Evolutionary conservation across 805 yeast species (phyloP), one percentile per base, ranked within the genome.

Genomic region (Saccharomycopsis babjevae): DNA sequence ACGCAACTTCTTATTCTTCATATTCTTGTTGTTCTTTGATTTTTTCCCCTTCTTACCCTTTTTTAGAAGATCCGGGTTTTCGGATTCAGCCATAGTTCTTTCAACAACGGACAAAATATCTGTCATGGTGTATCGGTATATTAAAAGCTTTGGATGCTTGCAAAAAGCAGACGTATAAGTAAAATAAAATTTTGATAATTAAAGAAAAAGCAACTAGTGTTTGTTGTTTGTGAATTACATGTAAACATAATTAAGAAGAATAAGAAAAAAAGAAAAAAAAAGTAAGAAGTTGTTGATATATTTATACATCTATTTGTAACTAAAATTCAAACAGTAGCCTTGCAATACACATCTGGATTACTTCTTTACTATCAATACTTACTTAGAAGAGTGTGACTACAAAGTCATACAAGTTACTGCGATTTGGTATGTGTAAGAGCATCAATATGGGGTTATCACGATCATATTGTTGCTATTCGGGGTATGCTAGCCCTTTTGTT

Each of bases 31-130:
- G 34, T 34, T 52, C 40, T 30, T 56, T 5, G 50, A 15, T 39
- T 62, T 61, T 50, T 62, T 62, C 7, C 36, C 39, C 60, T 60
- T 59, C 39, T 62, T 62, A 10, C 56, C 52, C 54, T 62, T 62
- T 39, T 60, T 63, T 16, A 57, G 57, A 18, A 62, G 43, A 15
- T n/a, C 22, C 8, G 66, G 65, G 43, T 62, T 55, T 11, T 38
- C 57, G 28, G 60, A 59, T 39, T 62, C 66, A 34, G 64, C 62
- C 28, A 64, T 58, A 13, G 66, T 64, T 40, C 60, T 64, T 56
- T 64, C 66, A 32, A 64, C 39, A 18, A 63, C 57, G 5, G 66
- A 64, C 28, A 64, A 56, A 25, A 64, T 64, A 56, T 64, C 66
- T n/a, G 66, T 42, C 66, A 64, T 64, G 52, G 18, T 60, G 43